phyloP scores from a whole-genome alignment of 2,329 filamentous ascomycete genomes.

The Mycosphaerella sp. region DNA sequence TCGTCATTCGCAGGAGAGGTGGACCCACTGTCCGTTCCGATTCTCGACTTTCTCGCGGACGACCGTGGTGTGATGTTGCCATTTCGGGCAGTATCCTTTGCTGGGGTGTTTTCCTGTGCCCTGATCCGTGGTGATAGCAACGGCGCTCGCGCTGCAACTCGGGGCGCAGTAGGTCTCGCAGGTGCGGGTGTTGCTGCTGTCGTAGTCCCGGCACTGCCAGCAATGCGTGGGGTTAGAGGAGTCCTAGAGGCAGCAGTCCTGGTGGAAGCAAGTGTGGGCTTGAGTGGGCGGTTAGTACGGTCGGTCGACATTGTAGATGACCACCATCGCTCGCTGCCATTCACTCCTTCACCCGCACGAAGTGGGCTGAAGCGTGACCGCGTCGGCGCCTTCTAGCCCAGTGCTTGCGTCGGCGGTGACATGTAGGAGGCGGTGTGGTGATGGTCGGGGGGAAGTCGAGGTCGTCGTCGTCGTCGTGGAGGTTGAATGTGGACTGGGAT shows the following conservation, averaged over 20 bases:
- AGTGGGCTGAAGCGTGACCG: background rate
- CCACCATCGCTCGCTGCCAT: slow-evolving; percentile 4
- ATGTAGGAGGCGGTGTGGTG: background rate
- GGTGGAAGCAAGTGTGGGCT: slow-evolving; percentile 16
- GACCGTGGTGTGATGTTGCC: slow-evolving; percentile 74
- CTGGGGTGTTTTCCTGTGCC: slow-evolving; percentile 39
- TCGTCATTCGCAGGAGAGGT: slow-evolving; percentile 45
- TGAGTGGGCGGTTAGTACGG: slow-evolving; percentile 15
- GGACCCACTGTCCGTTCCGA: slow-evolving; percentile 48
- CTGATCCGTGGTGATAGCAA: slow-evolving; percentile 25
- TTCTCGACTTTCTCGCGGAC: slow-evolving; percentile 62
- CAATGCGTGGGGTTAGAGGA: slow-evolving; percentile 55
- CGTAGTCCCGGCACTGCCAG: slow-evolving; percentile 18
- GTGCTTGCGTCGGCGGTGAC: background rate
- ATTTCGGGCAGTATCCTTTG: slow-evolving; percentile 52
- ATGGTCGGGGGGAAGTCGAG: background rate
- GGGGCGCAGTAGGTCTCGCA: slow-evolving; percentile 29
- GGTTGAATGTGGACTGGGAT: too few relatives aligned
- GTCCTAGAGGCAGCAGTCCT: slow-evolving; percentile 31
- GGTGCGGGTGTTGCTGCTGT: slow-evolving; percentile 25
- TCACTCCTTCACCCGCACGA: background rate
- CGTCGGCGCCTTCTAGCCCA: background rate
- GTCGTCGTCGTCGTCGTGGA: background rate
- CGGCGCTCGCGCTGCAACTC: slow-evolving; percentile 37
- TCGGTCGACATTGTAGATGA: slow-evolving; percentile 9